Evolutionary conservation across 1,139 yeast species (phyloP).

Genomic region (Sugiyamaella paludigena): DNA sequence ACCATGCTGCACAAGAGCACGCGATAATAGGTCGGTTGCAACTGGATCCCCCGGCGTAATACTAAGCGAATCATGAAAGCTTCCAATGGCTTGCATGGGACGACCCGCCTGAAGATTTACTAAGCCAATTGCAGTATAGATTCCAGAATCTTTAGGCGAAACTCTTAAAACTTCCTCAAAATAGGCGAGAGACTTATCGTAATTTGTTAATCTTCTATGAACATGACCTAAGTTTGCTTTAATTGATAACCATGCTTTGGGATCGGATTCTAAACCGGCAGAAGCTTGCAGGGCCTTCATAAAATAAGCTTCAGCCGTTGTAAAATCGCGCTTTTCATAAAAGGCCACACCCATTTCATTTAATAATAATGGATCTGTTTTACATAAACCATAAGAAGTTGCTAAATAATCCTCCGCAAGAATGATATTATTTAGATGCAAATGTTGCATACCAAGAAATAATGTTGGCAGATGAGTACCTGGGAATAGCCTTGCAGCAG

Average conservation of each 20-base stretch:
- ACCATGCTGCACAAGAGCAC: constrained; percentile 48
- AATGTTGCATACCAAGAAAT: constrained; percentile 93
- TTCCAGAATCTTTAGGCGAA: constrained; percentile 69
- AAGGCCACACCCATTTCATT: constrained; percentile 91
- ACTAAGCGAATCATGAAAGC: constrained; percentile 78
- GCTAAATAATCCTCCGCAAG: constrained; percentile 83
- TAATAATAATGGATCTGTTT: constrained; percentile 77
- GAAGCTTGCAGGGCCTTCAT: constrained; percentile 73
- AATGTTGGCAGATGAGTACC: constrained; percentile 91
- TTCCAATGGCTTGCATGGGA: constrained; percentile 61
- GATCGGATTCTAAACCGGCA: constrained; percentile 66
- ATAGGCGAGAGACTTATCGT: constrained; percentile 65
- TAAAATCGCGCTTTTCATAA: constrained; percentile 70
- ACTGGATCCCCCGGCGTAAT: constrained; percentile 78
- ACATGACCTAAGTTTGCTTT: constrained; percentile 92
- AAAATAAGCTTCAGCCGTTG: constrained; percentile 68
- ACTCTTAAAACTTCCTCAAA: constrained; percentile 73
- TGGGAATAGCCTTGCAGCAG: constrained; percentile 90
- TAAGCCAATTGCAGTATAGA: constrained; percentile 81
- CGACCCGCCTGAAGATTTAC: constrained; percentile 71
- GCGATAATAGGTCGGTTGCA: constrained; percentile 72
- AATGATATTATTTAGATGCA: constrained; percentile 77
- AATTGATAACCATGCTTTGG: constrained; percentile 82
- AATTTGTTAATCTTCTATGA: constrained; percentile 61
- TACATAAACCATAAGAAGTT: constrained; percentile 74